Evolutionary conservation across 83 land plant species (phyloP).

Genomic region (Thuja plicata): DNA sequence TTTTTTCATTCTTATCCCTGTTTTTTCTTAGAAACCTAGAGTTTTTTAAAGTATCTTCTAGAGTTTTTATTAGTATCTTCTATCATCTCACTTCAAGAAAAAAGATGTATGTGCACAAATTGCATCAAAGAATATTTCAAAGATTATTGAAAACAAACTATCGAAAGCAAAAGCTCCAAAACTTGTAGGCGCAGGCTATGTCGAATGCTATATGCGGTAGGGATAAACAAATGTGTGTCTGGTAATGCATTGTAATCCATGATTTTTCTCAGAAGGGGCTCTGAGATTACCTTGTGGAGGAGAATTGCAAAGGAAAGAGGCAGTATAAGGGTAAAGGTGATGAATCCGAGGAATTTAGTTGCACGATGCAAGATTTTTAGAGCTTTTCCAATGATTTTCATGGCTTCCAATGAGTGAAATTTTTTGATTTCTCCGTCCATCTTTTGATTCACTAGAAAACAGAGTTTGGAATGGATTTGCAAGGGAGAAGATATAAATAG

Average conservation of each 20-base stretch:
- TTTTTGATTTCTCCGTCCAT: slow-evolving; percentile 66
- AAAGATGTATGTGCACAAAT: no score
- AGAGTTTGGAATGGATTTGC: neutral
- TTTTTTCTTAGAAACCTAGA: no score
- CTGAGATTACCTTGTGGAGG: slow-evolving; percentile 38
- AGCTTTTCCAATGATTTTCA: slow-evolving; percentile 47
- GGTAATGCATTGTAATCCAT: slow-evolving; percentile 20
- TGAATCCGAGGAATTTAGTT: slow-evolving; percentile 36
- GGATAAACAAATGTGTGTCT: slow-evolving; percentile 14
- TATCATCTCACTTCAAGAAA: no score
- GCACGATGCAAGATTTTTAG: slow-evolving; percentile 36
- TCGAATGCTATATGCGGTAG: slow-evolving; percentile 19
- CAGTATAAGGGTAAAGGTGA: slow-evolving; percentile 59
- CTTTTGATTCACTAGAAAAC: no score
- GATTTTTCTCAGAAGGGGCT: slow-evolving; percentile 45
- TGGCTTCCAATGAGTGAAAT: slow-evolving; percentile 47
- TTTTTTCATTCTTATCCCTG: no score
- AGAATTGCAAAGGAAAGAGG: slow-evolving; percentile 67
- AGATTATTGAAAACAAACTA: no score
- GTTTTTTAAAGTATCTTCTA: no score
- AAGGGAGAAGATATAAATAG: no score
- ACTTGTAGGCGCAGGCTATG: slow-evolving; percentile 33
- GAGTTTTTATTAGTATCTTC: no score
- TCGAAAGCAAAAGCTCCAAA: no score
- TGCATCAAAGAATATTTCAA: no score